Percentiles rank a stretch among this genome's conserved stretches.
Conservation (phyloP, 176 grass and related monocot species). For the Rhynchospora pubera region DNA sequence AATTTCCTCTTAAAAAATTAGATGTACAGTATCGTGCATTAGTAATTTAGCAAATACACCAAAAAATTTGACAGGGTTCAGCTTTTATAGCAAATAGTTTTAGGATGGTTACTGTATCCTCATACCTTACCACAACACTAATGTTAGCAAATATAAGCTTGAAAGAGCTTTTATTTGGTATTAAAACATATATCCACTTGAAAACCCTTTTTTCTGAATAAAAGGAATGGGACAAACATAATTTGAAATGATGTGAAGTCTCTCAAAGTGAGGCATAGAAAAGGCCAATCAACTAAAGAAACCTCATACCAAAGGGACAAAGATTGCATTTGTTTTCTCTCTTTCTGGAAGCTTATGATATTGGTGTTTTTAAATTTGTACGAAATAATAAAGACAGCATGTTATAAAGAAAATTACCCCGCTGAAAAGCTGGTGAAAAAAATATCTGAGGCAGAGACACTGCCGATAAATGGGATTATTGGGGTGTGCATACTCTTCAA, state of each 20-base stretch:
- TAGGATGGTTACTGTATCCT: neutral
- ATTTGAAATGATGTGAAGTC: neutral
- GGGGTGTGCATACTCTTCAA: conserved; percentile 71
- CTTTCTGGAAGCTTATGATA: neutral
- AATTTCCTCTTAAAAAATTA: neutral
- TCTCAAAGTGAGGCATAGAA: neutral
- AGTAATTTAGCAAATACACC: neutral
- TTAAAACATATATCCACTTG: neutral
- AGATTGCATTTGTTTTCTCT: neutral
- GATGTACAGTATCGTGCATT: neutral
- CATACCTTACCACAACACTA: neutral
- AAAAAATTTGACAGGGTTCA: neutral
- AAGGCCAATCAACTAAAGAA: neutral
- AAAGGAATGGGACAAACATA: neutral
- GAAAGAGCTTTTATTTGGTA: neutral
- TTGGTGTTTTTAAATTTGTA: conserved; percentile 17
- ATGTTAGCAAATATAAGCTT: neutral
- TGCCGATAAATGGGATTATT: conserved; percentile 70
- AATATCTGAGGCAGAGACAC: conserved; percentile 58
- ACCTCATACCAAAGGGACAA: neutral
- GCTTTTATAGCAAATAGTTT: neutral
- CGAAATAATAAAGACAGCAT: neutral
- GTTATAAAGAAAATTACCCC: conserved; percentile 48
- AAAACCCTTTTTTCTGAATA: neutral
- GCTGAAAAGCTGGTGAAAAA: conserved; percentile 66